phyloP scores from a whole-genome alignment of 176 grass and related monocot genomes.

The Aegilops bicornis region DNA sequence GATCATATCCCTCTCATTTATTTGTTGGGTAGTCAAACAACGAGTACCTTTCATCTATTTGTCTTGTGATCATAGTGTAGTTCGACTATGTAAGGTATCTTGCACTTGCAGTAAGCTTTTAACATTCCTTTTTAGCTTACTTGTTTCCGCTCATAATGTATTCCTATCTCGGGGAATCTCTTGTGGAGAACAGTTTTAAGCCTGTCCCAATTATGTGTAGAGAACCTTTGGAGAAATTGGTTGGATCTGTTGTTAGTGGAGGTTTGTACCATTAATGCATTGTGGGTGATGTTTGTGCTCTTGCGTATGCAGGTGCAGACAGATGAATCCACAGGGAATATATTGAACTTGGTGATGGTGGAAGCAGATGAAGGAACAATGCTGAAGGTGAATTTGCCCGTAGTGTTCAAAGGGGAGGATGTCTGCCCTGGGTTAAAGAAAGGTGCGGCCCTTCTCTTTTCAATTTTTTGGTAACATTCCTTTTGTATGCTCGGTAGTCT shows the following conservation, averaged over 20 bases:
- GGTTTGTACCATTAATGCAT: background rate
- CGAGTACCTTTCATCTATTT: background rate
- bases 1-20: background rate
- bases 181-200: background rate
- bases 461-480: constrained; percentile 2
- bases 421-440: constrained; percentile 80
- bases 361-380: constrained; percentile 69
- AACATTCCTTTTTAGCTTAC: background rate
- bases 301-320: constrained; percentile 58
- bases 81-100: background rate
- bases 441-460: constrained; percentile 47
- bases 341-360: constrained; percentile 85
- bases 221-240: background rate
- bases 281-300: constrained; percentile 6
- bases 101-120: background rate
- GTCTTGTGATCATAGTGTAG: background rate
- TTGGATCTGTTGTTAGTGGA: background rate
- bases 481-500: background rate
- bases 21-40: background rate
- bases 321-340: constrained; percentile 66
- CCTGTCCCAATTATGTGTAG: background rate
- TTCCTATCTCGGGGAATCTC: background rate
- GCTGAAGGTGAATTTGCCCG: constrained; percentile 71
- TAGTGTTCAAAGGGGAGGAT: constrained; percentile 79
- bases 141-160: background rate